Evolutionary conservation across 2,329 filamentous ascomycete genomes (phyloP), one percentile per base, ranked within the genome.

Genomic region (Talaromyces sp.): DNA sequence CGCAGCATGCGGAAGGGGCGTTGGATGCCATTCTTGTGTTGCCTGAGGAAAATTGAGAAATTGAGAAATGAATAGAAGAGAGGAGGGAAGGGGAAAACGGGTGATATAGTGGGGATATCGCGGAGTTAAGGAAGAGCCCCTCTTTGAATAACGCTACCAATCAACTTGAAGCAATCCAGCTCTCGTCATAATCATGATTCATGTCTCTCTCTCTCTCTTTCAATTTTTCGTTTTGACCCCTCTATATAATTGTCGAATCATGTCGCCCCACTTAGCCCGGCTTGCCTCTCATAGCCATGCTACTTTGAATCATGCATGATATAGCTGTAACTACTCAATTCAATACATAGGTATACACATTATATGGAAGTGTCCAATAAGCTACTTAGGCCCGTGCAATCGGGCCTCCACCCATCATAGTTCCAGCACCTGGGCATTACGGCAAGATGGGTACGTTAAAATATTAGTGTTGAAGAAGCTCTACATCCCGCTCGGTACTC

Each of bases 1-100:
- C 67, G 61, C 79, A 81, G 71, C 78, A 81, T 44, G 71, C 61
- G 52, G 67, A 72, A 40, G 78, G 75, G n/a, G 78, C 73, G 60
- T 81, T 72, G 37, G 80, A 82, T 19, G 80, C 72, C 80, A 83
- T 83, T 56, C 47, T 69, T 44, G 29, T 43, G 20, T 50, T 30
- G n/a, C 16, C 47, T 39, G 16, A 17, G n/a, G n/a, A n/a, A n/a
- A n/a, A n/a, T n/a, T n/a, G n/a, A n/a, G 14, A 20, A 16, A n/a
- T 17, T 30, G 16, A 22, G 40, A 39, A 37, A 37, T 42, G 33
- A 14, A 27, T 20, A 30, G 35, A 36, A 30, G 17, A n/a, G 35
- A 7, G 8, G 22, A 10, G 24, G 33, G 32, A 35, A 35, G 4
- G 8, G 11, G 36, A n/a, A 24, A 16, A 43, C 42, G 20, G 45